Conservation (phyloP, 139 green algal species). For the Edaphochlamys debaryana region DNA sequence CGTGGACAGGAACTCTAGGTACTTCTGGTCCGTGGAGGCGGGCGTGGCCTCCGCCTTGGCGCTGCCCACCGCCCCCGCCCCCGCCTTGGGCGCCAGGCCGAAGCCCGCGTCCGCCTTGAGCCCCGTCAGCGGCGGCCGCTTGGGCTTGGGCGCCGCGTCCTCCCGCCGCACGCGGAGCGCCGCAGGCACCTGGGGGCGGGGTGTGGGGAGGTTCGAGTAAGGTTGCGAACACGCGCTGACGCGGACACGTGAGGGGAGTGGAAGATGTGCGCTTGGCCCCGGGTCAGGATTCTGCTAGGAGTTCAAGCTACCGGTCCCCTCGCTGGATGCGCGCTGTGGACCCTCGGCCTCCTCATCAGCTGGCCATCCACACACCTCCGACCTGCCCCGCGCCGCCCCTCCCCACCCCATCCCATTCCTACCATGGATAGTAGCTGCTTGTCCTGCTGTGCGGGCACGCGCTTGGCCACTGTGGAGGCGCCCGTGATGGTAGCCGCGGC, state of each 20-base stretch:
- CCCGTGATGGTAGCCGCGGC: conserved; percentile 67
- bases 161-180: conserved; percentile 74
- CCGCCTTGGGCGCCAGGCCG: conserved; percentile 60
- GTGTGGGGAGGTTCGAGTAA: no score
- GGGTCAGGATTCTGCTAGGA: no score
- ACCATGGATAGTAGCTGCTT: conserved; percentile 62
- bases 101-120: conserved; percentile 46
- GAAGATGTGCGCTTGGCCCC: no score
- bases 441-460: conserved; percentile 77
- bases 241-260: no score
- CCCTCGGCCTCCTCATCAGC: background rate
- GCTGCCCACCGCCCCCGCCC: conserved; percentile 3
- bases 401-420: background rate
- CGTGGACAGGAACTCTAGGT: conserved; percentile 69
- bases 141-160: conserved; percentile 32
- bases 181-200: conserved; percentile 72
- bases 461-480: conserved; percentile 78
- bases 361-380: background rate
- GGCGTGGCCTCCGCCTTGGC: conserved; percentile 14
- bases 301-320: no score
- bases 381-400: background rate
- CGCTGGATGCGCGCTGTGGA: no score
- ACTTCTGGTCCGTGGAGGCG: conserved; percentile 58
- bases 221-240: no score
- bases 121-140: background rate